These are phyloP conservation scores for Podospora conica DNA, from an alignment of 495 filamentous ascomycete genomes.

Conservation along the genomic window DNA sequence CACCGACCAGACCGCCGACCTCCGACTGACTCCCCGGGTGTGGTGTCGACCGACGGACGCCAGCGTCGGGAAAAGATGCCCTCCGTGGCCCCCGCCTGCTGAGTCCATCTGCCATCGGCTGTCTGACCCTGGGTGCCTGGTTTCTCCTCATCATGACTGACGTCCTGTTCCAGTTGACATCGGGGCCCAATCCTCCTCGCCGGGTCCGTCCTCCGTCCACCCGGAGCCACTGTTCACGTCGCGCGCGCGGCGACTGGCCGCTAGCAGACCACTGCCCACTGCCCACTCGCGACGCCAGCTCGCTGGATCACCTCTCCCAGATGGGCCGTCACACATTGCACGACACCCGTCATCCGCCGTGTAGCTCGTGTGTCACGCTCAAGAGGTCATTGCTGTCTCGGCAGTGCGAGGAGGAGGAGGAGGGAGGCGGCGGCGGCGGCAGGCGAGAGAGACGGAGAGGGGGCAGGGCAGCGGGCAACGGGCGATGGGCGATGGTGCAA, in stretches of 20 bases:
- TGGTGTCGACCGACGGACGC: no score
- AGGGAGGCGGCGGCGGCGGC: not conserved
- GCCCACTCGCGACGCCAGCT: not conserved
- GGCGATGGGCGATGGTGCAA: not conserved
- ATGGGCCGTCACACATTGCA: conserved; percentile 23
- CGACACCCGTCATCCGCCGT: conserved; percentile 23
- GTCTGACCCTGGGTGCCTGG: not conserved
- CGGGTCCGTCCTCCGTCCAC: not conserved
- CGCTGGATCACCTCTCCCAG: not conserved
- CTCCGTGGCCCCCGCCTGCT: not conserved
- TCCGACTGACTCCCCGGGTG: no score
- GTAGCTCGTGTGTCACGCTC: conserved; percentile 13
- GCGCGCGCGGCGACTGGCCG: not conserved
- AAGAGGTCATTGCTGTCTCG: conserved; percentile 6
- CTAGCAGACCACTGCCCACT: no score
- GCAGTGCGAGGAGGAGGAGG: not conserved
- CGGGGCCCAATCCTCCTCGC: not conserved
- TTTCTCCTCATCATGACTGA: not conserved
- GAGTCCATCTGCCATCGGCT: not conserved
- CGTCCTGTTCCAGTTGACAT: not conserved
- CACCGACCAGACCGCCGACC: no score
- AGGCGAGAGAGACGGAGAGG: conserved; percentile 2
- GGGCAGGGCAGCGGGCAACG: not conserved
- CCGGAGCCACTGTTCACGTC: not conserved
- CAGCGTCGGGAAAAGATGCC: not conserved